These are phyloP conservation scores for Linnemannia schmuckeri DNA, from an alignment of 192 early-diverging fungal species.

Conservation along the genomic window DNA sequence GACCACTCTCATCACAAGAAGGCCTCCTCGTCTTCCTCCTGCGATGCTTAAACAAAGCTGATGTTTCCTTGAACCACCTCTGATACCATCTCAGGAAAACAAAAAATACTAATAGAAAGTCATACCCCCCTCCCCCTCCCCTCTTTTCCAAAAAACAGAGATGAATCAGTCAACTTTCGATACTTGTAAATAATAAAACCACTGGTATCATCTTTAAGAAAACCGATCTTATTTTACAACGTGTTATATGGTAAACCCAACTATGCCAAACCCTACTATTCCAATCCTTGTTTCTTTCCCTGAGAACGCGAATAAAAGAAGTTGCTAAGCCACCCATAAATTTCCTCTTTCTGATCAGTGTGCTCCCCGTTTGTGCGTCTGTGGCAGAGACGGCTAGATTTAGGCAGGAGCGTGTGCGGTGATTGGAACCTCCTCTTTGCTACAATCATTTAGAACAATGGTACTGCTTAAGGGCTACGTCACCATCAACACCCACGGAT, in stretches of 20 bases:
- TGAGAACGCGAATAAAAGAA: not conserved
- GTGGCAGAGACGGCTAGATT: not conserved
- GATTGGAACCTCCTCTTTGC: slow-evolving; percentile 40
- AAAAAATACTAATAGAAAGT: not conserved
- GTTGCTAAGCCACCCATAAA: not conserved
- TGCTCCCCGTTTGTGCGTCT: not conserved
- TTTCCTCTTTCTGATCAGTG: not conserved
- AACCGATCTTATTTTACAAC: not conserved
- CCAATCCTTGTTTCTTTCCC: not conserved
- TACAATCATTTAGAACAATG: slow-evolving; percentile 43
- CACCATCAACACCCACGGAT: not conserved
- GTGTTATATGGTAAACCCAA: not conserved
- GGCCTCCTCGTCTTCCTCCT: not conserved
- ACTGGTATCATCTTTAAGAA: not conserved
- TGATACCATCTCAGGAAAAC: not conserved
- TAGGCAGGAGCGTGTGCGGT: slow-evolving; percentile 1
- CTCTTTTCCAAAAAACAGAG: too few species aligned
- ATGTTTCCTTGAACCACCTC: not conserved
- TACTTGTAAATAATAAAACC: not conserved
- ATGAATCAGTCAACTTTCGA: not conserved
- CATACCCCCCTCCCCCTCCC: not conserved
- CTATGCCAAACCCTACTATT: not conserved
- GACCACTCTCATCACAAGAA: slow-evolving; percentile 20
- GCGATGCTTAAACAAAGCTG: not conserved
- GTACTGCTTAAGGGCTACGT: slow-evolving; percentile 19